These are phyloP conservation scores for Citrullus amarus DNA, from an alignment of 306 rosid species.

Conservation along the genomic window DNA sequence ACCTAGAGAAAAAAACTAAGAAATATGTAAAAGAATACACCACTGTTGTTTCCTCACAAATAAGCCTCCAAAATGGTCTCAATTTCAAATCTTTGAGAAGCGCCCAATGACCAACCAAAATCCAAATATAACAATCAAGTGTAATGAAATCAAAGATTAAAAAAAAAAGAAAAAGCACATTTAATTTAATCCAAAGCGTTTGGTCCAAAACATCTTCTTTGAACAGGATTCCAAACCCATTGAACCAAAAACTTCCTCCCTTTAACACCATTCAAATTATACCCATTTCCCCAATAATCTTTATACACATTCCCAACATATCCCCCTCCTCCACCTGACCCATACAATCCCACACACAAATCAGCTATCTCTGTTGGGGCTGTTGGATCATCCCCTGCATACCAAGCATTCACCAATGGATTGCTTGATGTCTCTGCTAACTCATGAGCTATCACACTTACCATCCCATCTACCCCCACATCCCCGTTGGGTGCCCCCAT, in stretches of 20 bases:
- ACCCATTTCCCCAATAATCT: conserved; percentile 33
- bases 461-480: conserved; percentile 38
- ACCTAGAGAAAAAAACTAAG: too few relatives aligned
- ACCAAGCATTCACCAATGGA: conserved; percentile 48
- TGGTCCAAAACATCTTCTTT: conserved; percentile 44
- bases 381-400: conserved; percentile 43
- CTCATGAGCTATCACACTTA: conserved; percentile 49
- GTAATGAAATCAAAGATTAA: neutral
- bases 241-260: conserved; percentile 39
- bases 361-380: conserved; percentile 52
- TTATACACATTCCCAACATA: conserved; percentile 30
- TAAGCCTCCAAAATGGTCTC: neutral
- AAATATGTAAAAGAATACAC: too few relatives aligned
- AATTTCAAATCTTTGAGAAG: too few relatives aligned
- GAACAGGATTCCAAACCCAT: conserved; percentile 42
- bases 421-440: conserved; percentile 39
- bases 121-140: neutral
- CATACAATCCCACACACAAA: conserved; percentile 41
- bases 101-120: neutral
- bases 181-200: conserved; percentile 27
- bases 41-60: too few relatives aligned
- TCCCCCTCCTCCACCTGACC: conserved; percentile 47
- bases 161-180: neutral
- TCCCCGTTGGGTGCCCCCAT: conserved; percentile 38
- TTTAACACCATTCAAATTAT: conserved; percentile 31